A percentile compares a stretch with the other conserved stretches of the same genome.
phyloP scores from a whole-genome alignment of 768 basidiomycete species.

The Boletus rubroflammeus region DNA sequence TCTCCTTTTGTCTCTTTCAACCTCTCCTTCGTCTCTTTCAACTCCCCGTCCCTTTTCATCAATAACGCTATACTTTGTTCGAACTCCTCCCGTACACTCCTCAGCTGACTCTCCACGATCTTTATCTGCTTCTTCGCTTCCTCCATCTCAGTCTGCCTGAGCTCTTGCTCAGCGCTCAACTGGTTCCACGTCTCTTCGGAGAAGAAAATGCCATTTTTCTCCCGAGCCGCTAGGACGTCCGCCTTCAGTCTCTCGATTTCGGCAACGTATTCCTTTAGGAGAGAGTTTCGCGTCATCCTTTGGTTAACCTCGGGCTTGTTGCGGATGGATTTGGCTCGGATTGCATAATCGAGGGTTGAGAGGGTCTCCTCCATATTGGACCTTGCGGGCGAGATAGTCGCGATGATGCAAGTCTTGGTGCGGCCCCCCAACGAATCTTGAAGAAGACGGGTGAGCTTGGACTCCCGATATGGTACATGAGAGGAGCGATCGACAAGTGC shows the following conservation, averaged over 20 bases:
- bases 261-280: constrained; percentile 88
- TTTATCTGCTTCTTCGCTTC: constrained; percentile 82
- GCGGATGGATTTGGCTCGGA: constrained; percentile 90
- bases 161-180: constrained; percentile 71
- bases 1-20: constrained; percentile 50
- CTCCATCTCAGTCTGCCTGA: constrained; percentile 69
- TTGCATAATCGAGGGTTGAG: constrained; percentile 95
- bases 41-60: constrained; percentile 70
- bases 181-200: constrained; percentile 89
- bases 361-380: constrained; percentile 96
- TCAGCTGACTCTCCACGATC: constrained; percentile 78
- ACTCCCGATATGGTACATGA: constrained; percentile 96
- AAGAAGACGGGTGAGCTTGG: constrained; percentile 92
- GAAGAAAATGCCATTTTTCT: constrained; percentile 96
- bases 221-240: constrained; percentile 85
- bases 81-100: constrained; percentile 81
- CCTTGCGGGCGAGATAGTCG: constrained; percentile 90
- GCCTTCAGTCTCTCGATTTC: constrained; percentile 93
- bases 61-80: constrained; percentile 83
- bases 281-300: constrained; percentile 86
- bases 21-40: constrained; percentile 57
- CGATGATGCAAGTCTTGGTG: constrained; percentile 97
- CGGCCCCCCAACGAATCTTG: constrained; percentile 98
- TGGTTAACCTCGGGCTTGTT: constrained; percentile 96
- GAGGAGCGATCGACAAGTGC: constrained; percentile 87